These are phyloP conservation scores for Sequoia sempervirens DNA, from an alignment of 75 land plant genomes.

Conservation along the genomic window DNA sequence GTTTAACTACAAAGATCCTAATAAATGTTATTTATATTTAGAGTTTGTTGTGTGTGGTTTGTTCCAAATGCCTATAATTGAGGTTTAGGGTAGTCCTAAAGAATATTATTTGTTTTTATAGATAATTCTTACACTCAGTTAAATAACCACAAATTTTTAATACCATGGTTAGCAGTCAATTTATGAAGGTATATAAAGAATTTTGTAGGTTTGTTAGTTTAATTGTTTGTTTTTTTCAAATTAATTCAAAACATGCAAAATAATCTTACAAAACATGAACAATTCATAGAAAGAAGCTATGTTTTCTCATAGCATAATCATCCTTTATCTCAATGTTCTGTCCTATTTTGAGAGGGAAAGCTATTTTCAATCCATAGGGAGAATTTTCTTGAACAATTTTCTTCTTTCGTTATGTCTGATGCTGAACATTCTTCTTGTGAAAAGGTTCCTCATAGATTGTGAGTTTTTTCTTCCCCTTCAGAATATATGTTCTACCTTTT, in stretches of 20 bases:
- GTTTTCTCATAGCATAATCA: too few species aligned
- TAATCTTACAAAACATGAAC: too few species aligned
- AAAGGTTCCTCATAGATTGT: too few species aligned
- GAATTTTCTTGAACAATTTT: too few species aligned
- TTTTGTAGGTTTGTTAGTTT: background rate
- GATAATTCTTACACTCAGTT: background rate
- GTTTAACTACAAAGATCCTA: background rate
- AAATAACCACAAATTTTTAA: background rate
- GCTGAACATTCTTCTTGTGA: too few species aligned
- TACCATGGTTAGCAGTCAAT: background rate
- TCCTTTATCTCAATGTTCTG: too few species aligned
- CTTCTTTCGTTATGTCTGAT: too few species aligned
- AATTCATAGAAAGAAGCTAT: too few species aligned
- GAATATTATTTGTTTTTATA: background rate
- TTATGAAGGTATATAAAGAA: background rate
- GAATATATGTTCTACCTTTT: too few species aligned
- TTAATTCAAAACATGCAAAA: background rate
- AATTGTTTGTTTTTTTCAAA: background rate
- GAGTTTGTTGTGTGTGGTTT: background rate
- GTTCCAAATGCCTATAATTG: background rate
- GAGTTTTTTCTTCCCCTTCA: too few species aligned
- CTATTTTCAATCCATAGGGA: too few species aligned
- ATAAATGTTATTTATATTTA: background rate
- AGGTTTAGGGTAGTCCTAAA: background rate
- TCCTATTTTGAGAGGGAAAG: too few species aligned